phyloP scores from a whole-genome alignment of 1,284 basidiomycete genomes.

The Rhodofomes roseus region DNA sequence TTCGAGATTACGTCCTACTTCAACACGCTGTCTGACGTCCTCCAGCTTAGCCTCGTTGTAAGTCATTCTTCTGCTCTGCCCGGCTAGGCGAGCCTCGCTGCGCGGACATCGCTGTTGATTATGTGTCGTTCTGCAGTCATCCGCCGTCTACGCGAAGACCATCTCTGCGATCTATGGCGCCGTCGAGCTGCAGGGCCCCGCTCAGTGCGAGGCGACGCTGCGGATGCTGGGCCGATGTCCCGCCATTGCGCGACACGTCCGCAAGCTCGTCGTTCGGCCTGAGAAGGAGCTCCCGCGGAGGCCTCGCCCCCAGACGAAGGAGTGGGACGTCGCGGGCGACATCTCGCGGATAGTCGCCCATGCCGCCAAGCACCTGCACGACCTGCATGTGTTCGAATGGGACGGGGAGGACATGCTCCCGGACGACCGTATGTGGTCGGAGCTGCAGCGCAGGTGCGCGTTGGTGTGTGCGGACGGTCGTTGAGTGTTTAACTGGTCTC shows the following conservation, averaged over 20 bases:
- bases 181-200: constrained; percentile 47
- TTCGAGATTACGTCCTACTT: constrained; percentile 58
- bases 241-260: constrained; percentile 61
- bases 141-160: constrained; percentile 44
- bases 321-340: constrained; percentile 21
- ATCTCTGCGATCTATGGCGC: constrained; percentile 56
- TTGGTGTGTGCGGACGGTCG: constrained; percentile 40
- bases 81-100: not conserved
- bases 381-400: constrained; percentile 62
- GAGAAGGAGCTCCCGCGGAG: constrained; percentile 19
- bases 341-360: constrained; percentile 28
- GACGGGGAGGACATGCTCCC: constrained; percentile 61
- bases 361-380: constrained; percentile 50
- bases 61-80: constrained; percentile 24
- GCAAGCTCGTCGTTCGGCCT: constrained; percentile 47
- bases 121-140: constrained; percentile 27
- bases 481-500: not conserved
- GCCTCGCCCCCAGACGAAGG: constrained; percentile 11
- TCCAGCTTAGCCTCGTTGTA: constrained; percentile 56
- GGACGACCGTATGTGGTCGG: constrained; percentile 72
- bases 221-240: constrained; percentile 52
- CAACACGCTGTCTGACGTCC: constrained; percentile 45
- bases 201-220: constrained; percentile 60
- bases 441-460: constrained; percentile 39
- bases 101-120: not conserved